Evolutionary conservation across 2,329 filamentous ascomycete species (phyloP), one percentile per base, ranked within the genome.

Genomic region (Coniochaeta hoffmannii): DNA sequence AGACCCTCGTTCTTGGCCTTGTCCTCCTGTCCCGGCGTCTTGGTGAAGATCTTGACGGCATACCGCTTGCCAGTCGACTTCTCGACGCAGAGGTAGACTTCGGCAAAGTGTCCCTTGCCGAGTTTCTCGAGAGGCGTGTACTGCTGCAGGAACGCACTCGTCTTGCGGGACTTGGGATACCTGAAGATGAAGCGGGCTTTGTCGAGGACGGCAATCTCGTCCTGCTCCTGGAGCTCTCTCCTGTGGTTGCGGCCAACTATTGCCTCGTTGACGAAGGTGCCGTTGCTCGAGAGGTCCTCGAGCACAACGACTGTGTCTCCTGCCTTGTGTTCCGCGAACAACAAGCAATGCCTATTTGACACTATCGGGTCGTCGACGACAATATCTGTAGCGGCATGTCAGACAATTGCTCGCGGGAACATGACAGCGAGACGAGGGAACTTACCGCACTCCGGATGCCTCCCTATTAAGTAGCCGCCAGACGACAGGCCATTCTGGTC

Each of bases 21-120:
- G 61, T 97, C 91, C 38, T 92, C 90, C 57, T 86, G 80, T n/a
- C 88, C 89, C 2, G 86, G 79, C 5, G 88, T 85, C 72, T 90
- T 94, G 64, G 90, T 91, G 67, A 99, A 97, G 57, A 94, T 86
- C 76, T 99, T 99, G 66, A 96, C 94, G 3, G 94, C 94, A 69
- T 86, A 97, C 55, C 88, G 83, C 63, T 85, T 81, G 8, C 94
- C 95, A 0, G 86, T 88, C 17, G 82, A 80, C 66, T 92, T 93
- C 69, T 99, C 92, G 1, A 94, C 82, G 64, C 92, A 96, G 2
- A 96, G 76, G 67, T 94, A 96, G 22, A 97, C 93, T 19, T 93
- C 90, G 34, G 92, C 94, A 68, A 97, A 97, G 67, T 97, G 92
- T 3, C 93, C 93, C 70, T 96, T 96, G 63, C 93, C 94, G 11